phyloP scores from a whole-genome alignment of 2,329 filamentous ascomycete genomes.

The Cyphellophora attinorum region DNA sequence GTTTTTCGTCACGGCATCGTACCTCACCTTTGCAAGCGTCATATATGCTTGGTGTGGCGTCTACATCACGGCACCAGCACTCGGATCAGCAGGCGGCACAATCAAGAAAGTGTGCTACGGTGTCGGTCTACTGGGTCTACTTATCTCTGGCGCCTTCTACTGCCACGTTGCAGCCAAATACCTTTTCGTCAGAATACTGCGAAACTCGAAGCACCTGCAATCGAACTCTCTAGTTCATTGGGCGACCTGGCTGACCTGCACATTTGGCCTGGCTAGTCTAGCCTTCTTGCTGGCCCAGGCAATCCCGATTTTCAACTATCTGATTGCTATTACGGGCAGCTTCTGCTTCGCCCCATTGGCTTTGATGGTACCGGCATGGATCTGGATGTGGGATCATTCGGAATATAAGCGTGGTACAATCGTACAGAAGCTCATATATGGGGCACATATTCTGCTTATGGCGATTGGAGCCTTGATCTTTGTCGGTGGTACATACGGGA shows the following conservation, averaged over 20 bases:
- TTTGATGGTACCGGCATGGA: slow-evolving; percentile 37
- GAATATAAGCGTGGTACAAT: slow-evolving; percentile 29
- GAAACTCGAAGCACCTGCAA: slow-evolving; percentile 29
- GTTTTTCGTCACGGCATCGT: slow-evolving; percentile 42
- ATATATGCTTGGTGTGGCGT: slow-evolving; percentile 39
- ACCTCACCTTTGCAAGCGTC: slow-evolving; percentile 28
- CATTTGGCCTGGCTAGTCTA: slow-evolving; percentile 31
- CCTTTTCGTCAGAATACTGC: slow-evolving; percentile 25
- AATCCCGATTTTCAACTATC: slow-evolving; percentile 46
- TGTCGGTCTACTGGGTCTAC: slow-evolving; percentile 22
- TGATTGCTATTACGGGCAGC: slow-evolving; percentile 39
- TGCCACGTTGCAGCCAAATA: slow-evolving; percentile 25
- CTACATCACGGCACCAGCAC: slow-evolving; percentile 36
- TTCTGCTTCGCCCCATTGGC: slow-evolving; percentile 44
- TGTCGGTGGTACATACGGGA: slow-evolving; percentile 36
- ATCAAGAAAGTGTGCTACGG: slow-evolving; percentile 39
- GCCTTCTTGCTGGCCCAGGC: slow-evolving; percentile 44
- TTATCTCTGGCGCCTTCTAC: slow-evolving; percentile 35
- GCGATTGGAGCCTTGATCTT: slow-evolving; percentile 36
- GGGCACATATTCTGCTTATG: slow-evolving; percentile 33
- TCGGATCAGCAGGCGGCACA: slow-evolving; percentile 33
- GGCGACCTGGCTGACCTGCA: slow-evolving; percentile 41
- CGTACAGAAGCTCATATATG: slow-evolving; percentile 27
- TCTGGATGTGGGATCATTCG: slow-evolving; percentile 43
- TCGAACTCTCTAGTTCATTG: slow-evolving; percentile 41